These are phyloP conservation scores for Sporothrix mexicana DNA, from an alignment of 2,329 filamentous ascomycete genomes.

Conservation along the genomic window DNA sequence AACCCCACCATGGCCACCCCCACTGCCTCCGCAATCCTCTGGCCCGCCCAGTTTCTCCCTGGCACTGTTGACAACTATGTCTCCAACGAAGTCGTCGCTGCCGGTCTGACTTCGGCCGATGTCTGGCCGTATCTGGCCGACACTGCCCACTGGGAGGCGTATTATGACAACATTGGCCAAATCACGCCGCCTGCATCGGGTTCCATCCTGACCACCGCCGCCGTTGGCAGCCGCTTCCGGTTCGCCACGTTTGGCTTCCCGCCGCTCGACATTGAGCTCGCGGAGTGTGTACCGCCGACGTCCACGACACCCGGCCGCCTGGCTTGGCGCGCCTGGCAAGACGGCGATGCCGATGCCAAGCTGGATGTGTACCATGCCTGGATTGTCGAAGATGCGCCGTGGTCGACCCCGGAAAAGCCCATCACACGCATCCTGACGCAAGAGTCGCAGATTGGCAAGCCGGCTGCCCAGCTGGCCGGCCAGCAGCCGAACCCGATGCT, in stretches of 20 bases:
- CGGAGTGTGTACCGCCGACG: constrained; percentile 10
- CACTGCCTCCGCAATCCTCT: constrained; percentile 21
- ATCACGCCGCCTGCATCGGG: constrained; percentile 17
- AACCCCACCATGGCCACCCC: constrained; percentile 24
- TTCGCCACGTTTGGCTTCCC: constrained; percentile 29
- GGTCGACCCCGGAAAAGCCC: background rate
- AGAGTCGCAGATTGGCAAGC: constrained; percentile 29
- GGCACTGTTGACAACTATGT: constrained; percentile 29
- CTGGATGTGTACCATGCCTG: constrained; percentile 30
- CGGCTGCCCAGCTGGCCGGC: constrained; percentile 7
- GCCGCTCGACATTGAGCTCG: background rate
- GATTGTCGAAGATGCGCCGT: constrained; percentile 24
- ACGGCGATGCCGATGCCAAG: background rate
- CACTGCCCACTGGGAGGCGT: constrained; percentile 20
- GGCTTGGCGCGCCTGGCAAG: constrained; percentile 22
- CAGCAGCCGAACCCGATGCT: constrained; percentile 26
- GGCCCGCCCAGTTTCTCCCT: constrained; percentile 28
- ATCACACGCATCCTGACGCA: constrained; percentile 24
- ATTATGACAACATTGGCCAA: constrained; percentile 29
- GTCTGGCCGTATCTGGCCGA: constrained; percentile 23
- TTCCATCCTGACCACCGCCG: background rate
- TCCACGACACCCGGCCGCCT: constrained; percentile 19
- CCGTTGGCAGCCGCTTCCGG: constrained; percentile 15
- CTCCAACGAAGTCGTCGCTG: constrained; percentile 31
- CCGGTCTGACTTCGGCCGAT: constrained; percentile 10